Conservation (phyloP, 2,329 filamentous ascomycete genomes). For the Aspergillus jensenii region DNA sequence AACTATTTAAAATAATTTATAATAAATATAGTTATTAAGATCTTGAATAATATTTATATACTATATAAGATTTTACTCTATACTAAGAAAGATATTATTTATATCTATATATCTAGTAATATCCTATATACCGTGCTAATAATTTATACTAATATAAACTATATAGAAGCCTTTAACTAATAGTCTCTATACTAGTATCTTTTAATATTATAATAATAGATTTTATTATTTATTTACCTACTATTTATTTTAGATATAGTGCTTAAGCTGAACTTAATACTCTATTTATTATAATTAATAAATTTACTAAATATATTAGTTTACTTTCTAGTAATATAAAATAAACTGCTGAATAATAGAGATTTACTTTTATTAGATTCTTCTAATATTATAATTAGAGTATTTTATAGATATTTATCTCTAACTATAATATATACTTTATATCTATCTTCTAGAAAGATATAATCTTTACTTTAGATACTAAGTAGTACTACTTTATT, state of each 20-base stretch:
- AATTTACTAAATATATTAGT: neutral
- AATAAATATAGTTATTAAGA: neutral
- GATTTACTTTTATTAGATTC: neutral
- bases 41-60: neutral
- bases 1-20: neutral
- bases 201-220: constrained; percentile 4
- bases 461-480: neutral
- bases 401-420: neutral
- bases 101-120: neutral
- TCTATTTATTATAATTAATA: neutral
- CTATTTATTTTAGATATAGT: too few relatives aligned
- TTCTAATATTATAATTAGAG: neutral
- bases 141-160: neutral
- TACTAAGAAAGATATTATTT: neutral
- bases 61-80: neutral
- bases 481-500: neutral
- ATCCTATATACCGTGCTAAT: neutral
- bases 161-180: neutral
- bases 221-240: neutral
- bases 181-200: neutral
- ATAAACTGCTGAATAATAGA: neutral
- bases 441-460: neutral
- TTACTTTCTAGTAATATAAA: neutral
- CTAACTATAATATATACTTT: neutral
- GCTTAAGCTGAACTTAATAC: neutral